Percentiles rank a stretch among this genome's conserved stretches.
Conservation (phyloP, 1,284 basidiomycete genomes). For the Grifola frondosa region DNA sequence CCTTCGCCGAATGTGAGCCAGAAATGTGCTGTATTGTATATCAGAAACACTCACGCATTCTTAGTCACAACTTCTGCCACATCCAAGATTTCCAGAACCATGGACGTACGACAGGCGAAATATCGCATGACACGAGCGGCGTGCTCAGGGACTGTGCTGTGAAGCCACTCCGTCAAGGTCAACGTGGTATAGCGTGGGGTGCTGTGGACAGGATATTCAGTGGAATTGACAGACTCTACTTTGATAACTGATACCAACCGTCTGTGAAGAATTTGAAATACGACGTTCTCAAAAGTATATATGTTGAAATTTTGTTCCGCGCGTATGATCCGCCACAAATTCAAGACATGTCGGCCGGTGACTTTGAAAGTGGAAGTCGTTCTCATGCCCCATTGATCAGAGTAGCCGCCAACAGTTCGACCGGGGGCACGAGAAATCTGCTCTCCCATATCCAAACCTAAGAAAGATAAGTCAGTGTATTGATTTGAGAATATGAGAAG, state of each 20-base stretch:
- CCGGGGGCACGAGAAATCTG: constrained; percentile 69
- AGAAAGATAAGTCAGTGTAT: constrained; percentile 5
- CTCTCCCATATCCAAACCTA: constrained; percentile 70
- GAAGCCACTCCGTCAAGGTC: constrained; percentile 76
- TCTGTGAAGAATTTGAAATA: constrained; percentile 72
- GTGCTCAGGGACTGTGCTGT: constrained; percentile 57
- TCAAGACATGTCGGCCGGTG: constrained; percentile 87
- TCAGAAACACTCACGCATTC: constrained; percentile 65
- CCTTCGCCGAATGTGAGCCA: constrained; percentile 39
- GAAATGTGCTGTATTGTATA: background rate
- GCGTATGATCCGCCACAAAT: constrained; percentile 91
- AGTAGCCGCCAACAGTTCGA: constrained; percentile 37
- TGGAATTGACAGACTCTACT: background rate
- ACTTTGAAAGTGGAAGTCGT: constrained; percentile 85
- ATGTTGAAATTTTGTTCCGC: constrained; percentile 78
- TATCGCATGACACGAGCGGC: constrained; percentile 60
- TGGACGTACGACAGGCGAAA: constrained; percentile 59
- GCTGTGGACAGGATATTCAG: constrained; percentile 38
- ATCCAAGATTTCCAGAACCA: constrained; percentile 79
- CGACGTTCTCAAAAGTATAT: constrained; percentile 92
- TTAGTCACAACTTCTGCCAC: constrained; percentile 82
- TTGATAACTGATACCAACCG: constrained; percentile 47
- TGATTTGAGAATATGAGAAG: background rate
- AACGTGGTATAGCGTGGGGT: constrained; percentile 73
- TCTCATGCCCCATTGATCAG: constrained; percentile 73